These are phyloP conservation scores for Neofusicoccum parvum DNA, from an alignment of 2,329 filamentous ascomycete genomes.

Conservation along the genomic window DNA sequence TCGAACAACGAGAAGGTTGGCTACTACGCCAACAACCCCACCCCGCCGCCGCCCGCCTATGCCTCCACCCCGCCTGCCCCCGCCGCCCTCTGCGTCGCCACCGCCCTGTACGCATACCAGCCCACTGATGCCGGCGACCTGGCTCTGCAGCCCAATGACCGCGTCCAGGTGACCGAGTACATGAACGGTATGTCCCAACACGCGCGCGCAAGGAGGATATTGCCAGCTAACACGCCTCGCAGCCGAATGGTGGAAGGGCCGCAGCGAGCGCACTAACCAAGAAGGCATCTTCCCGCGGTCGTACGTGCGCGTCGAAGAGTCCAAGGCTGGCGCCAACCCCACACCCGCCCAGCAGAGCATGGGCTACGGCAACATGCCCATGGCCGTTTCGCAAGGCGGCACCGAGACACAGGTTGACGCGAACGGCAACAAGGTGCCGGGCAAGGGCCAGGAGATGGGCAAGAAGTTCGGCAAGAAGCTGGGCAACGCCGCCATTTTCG, in stretches of 20 bases:
- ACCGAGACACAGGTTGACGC: conserved; percentile 29
- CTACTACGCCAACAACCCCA: conserved; percentile 39
- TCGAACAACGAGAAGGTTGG: conserved; percentile 41
- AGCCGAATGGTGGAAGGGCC: conserved; percentile 93
- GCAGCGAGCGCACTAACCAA: conserved; percentile 76
- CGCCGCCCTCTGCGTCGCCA: conserved; percentile 69
- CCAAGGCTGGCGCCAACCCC: conserved; percentile 48
- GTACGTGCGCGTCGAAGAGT: conserved; percentile 74
- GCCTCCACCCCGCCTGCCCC: conserved; percentile 51
- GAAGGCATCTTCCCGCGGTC: conserved; percentile 95
- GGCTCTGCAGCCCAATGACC: conserved; percentile 77
- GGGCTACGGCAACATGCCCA: conserved; percentile 71
- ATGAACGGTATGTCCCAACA: conserved; percentile 63
- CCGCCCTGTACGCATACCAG: conserved; percentile 81
- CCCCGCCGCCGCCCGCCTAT: conserved; percentile 47
- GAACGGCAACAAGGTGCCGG: conserved; percentile 53
- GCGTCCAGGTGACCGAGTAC: conserved; percentile 79
- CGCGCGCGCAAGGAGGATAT: no score
- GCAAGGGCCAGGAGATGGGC: conserved; percentile 72
- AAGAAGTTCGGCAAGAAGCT: conserved; percentile 98
- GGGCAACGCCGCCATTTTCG: conserved; percentile 83
- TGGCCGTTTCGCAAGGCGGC: conserved; percentile 69
- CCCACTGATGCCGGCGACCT: conserved; percentile 81
- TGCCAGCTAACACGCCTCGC: not conserved
- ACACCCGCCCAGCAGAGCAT: conserved; percentile 56